These are phyloP conservation scores for Chaetomium fimeti DNA, from an alignment of 495 filamentous ascomycete species.

Conservation along the genomic window DNA sequence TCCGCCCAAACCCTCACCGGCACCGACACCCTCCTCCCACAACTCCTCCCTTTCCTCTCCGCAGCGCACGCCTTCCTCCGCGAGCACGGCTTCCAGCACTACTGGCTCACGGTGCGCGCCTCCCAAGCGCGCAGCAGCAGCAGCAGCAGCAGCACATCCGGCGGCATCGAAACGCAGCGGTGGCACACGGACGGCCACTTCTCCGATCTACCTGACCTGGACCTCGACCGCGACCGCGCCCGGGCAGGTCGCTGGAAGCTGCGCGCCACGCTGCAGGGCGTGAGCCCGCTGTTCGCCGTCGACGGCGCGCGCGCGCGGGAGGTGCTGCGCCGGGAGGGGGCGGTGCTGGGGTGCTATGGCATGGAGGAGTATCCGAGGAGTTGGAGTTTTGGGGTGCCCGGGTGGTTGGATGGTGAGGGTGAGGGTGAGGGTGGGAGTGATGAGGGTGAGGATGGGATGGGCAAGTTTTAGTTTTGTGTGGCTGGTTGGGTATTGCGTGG, in stretches of 20 bases:
- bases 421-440: too few species aligned
- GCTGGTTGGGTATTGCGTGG: too few species aligned
- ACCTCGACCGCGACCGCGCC: constrained; percentile 12
- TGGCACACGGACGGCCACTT: constrained; percentile 42
- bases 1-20: background rate
- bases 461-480: too few species aligned
- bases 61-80: constrained; percentile 31
- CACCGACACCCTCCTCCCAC: constrained; percentile 4
- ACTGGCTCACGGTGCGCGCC: constrained; percentile 40
- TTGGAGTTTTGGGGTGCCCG: constrained; percentile 19
- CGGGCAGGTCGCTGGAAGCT: constrained; percentile 37
- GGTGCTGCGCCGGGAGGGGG: background rate
- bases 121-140: constrained; percentile 21
- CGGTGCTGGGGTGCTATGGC: constrained; percentile 34
- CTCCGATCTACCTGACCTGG: constrained; percentile 27
- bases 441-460: too few species aligned
- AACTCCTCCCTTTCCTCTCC: constrained; percentile 31
- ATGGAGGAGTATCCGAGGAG: constrained; percentile 35
- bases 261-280: constrained; percentile 35
- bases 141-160: constrained; percentile 17
- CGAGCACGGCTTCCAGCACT: constrained; percentile 30
- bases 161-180: constrained; percentile 34
- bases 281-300: constrained; percentile 34
- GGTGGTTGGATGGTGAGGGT: background rate
- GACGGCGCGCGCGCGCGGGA: background rate